These are phyloP conservation scores for Metschnikowia lunata DNA, from an alignment of 805 yeast species.

Conservation along the genomic window DNA sequence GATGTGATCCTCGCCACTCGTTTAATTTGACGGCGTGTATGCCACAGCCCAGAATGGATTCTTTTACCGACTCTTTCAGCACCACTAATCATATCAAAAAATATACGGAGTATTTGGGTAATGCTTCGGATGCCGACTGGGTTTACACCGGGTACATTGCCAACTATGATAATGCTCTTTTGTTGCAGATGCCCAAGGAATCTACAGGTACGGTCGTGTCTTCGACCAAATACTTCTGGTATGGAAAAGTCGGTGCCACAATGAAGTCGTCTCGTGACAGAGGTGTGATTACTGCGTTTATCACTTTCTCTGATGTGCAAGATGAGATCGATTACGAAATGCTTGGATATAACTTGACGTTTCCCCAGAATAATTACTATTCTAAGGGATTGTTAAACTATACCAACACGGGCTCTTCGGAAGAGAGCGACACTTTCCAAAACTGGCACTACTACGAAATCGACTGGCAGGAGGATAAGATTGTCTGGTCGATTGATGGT, in stretches of 20 bases:
- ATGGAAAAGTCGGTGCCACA: conserved; percentile 69
- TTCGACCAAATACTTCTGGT: conserved; percentile 79
- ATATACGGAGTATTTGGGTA: conserved; percentile 56
- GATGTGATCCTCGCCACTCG: conserved; percentile 78
- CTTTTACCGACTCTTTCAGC: conserved; percentile 41
- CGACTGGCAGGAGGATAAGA: conserved; percentile 75
- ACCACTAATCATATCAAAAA: conserved; percentile 22
- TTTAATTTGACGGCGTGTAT: conserved; percentile 66
- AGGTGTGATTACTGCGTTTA: conserved; percentile 84
- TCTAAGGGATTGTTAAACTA: conserved; percentile 70
- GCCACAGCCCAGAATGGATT: conserved; percentile 76
- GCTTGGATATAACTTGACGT: conserved; percentile 67
- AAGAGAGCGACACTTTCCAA: conserved; percentile 52
- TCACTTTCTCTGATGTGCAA: conserved; percentile 75
- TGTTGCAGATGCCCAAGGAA: conserved; percentile 72
- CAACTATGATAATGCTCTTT: conserved; percentile 46
- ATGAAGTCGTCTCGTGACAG: conserved; percentile 67
- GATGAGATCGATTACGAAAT: conserved; percentile 91
- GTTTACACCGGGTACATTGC: conserved; percentile 59
- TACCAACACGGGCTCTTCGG: conserved; percentile 47
- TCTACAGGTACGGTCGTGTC: conserved; percentile 77
- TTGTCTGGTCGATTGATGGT: conserved; percentile 75
- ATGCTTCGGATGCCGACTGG: conserved; percentile 66
- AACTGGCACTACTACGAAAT: conserved; percentile 71
- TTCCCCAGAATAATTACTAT: conserved; percentile 76